A percentile compares a stretch with the other conserved stretches of the same genome.
Conservation (phyloP, 345 rosid species). For the Syzygium grande region DNA sequence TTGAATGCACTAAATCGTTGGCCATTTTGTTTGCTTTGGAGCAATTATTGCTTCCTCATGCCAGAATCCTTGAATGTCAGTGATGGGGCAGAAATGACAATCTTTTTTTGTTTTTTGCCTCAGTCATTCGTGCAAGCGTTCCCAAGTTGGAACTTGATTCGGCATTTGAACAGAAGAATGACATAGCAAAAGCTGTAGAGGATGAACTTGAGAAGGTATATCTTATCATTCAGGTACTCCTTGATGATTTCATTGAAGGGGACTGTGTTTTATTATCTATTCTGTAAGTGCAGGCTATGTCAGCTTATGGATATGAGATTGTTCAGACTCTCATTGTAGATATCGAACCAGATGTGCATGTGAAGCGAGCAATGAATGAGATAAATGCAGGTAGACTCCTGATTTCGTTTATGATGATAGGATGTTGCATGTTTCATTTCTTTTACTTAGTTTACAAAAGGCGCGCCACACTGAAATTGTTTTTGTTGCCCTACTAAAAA, state of each 20-base stretch:
- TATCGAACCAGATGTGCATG: constrained; percentile 67
- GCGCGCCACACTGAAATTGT: background rate
- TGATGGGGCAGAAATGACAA: background rate
- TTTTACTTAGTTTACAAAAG: background rate
- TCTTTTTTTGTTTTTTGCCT: background rate
- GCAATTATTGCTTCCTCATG: background rate
- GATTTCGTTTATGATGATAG: background rate
- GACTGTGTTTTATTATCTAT: background rate
- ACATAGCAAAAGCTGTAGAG: constrained; percentile 54
- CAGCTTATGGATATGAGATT: constrained; percentile 69
- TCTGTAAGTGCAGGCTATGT: constrained; percentile 43
- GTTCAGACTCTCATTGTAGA: constrained; percentile 78
- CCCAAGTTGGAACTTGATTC: constrained; percentile 55
- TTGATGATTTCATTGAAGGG: background rate
- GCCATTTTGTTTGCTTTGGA: background rate
- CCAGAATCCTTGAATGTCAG: background rate
- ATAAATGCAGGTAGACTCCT: constrained; percentile 50
- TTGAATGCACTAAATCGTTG: background rate
- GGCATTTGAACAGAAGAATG: constrained; percentile 55
- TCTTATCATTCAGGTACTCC: background rate
- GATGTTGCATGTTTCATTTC: background rate
- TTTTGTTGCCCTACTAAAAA: background rate
- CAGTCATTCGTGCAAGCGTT: constrained; percentile 59
- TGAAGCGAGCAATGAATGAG: constrained; percentile 78
- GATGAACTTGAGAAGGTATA: constrained; percentile 51